Evolutionary conservation across 495 filamentous ascomycete species (phyloP).

Genomic region (Melanomma pulvis-pyrius): DNA sequence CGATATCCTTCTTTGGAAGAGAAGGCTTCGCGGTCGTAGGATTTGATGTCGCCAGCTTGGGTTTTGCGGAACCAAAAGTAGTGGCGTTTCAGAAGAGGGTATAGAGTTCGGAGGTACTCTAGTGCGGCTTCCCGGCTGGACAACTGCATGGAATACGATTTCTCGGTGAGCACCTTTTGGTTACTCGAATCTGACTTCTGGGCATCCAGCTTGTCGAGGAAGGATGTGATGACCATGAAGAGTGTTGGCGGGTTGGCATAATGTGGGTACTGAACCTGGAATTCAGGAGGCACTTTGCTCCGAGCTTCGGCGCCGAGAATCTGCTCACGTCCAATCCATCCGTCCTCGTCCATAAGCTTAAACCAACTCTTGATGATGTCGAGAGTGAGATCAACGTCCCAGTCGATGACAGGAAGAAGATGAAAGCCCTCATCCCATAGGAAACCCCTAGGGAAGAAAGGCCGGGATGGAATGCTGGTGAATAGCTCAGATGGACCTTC

Average conservation of each 20-base stretch:
- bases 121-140: conserved; percentile 68
- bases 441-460: conserved; percentile 96
- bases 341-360: conserved; percentile 91
- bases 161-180: conserved; percentile 41
- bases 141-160: conserved; percentile 60
- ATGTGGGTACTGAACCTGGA: conserved; percentile 95
- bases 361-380: conserved; percentile 97
- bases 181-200: conserved; percentile 16
- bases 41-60: conserved; percentile 85
- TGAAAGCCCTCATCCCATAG: conserved; percentile 99
- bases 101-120: conserved; percentile 76
- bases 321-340: conserved; percentile 97
- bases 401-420: conserved; percentile 86
- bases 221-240: conserved; percentile 81
- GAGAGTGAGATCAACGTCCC: conserved; percentile 85
- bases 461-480: conserved; percentile 87
- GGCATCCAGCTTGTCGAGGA: conserved; percentile 69
- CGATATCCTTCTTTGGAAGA: conserved; percentile 89
- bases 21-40: conserved; percentile 85
- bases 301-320: conserved; percentile 93
- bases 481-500: conserved; percentile 90
- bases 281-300: conserved; percentile 93
- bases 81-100: conserved; percentile 89
- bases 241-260: conserved; percentile 98
- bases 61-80: conserved; percentile 94